Evolutionary conservation across 106 monocot genomes (phyloP).

Genomic region (Dioscorea dumetorum): DNA sequence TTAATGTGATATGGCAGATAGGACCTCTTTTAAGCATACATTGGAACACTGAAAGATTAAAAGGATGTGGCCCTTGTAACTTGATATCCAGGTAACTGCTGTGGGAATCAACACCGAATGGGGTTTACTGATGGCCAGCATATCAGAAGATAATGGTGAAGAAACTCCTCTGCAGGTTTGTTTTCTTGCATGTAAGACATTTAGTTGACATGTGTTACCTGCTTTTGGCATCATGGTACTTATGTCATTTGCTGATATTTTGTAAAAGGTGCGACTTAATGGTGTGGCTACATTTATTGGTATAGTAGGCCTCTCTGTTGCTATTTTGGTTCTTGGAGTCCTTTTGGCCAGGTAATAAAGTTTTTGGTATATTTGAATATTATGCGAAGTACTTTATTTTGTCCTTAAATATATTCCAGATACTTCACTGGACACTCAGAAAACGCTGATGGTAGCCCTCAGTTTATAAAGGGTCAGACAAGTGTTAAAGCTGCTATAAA

Average conservation of each 20-base stretch:
- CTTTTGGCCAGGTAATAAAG: slow-evolving; percentile 55
- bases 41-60: too few species aligned
- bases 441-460: slow-evolving; percentile 48
- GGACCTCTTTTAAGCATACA: too few species aligned
- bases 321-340: slow-evolving; percentile 63
- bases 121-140: slow-evolving; percentile 94
- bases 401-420: slow-evolving; percentile 24
- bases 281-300: slow-evolving; percentile 97
- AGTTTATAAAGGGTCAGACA: slow-evolving; percentile 53
- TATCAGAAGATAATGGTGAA: slow-evolving; percentile 94
- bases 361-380: too few species aligned
- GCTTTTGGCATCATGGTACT: background rate
- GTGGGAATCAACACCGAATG: slow-evolving; percentile 98
- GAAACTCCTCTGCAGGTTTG: slow-evolving; percentile 97
- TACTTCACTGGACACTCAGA: slow-evolving; percentile 54
- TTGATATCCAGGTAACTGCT: slow-evolving; percentile 58
- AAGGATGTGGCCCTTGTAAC: too few species aligned
- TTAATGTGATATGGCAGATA: too few species aligned
- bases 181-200: background rate
- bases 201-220: too few species aligned
- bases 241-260: background rate
- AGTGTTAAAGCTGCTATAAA: slow-evolving; percentile 35
- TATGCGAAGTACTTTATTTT: too few species aligned
- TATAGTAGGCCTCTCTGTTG: slow-evolving; percentile 74
- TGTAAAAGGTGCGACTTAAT: slow-evolving; percentile 82